phyloP scores from a whole-genome alignment of 495 filamentous ascomycete species.

The Xylaria telfairii region DNA sequence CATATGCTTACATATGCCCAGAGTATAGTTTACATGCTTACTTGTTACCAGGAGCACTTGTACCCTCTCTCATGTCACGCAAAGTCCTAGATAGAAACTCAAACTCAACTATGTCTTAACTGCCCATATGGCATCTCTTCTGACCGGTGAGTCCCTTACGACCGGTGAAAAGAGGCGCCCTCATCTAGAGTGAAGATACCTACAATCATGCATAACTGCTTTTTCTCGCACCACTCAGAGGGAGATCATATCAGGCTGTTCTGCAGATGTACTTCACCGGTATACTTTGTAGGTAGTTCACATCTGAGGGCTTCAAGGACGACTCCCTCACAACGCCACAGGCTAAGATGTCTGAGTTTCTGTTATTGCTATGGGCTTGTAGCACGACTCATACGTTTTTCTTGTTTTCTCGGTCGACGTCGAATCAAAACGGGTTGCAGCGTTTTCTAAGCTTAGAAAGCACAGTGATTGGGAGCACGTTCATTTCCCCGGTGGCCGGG shows the following conservation, averaged over 20 bases:
- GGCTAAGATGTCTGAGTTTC: background rate
- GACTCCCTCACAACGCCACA: background rate
- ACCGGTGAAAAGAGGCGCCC: background rate
- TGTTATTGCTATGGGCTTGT: background rate
- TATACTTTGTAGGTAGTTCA: background rate
- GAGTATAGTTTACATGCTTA: background rate
- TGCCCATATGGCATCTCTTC: background rate
- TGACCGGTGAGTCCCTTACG: background rate
- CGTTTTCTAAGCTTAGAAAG: background rate
- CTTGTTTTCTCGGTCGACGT: background rate
- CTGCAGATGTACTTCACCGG: background rate
- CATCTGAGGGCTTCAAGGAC: background rate
- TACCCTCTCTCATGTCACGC: background rate
- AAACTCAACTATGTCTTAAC: background rate
- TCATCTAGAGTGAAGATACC: background rate
- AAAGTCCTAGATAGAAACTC: background rate
- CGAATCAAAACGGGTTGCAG: constrained; percentile 5
- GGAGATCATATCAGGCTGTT: background rate
- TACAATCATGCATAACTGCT: background rate
- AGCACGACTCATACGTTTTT: background rate
- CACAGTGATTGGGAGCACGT: background rate
- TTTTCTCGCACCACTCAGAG: background rate
- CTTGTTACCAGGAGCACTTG: background rate
- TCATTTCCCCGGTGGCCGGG: background rate
- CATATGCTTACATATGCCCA: background rate